phyloP scores from a whole-genome alignment of 441 rosid genomes.

The Eutrema salsugineum region DNA sequence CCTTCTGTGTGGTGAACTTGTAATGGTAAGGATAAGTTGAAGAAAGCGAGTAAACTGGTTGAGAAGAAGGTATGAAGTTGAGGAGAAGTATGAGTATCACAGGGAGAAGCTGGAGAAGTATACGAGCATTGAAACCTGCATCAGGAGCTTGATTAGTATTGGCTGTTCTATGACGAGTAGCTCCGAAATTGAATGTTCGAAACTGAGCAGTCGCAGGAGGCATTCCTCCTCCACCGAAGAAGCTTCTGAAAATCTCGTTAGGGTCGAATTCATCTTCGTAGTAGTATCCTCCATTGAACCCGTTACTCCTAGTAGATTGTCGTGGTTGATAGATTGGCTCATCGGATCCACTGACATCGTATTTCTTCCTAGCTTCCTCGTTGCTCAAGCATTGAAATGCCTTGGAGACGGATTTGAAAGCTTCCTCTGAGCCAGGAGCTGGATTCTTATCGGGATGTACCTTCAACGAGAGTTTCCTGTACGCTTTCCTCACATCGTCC shows the following conservation, averaged over 20 bases:
- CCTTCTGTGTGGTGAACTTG: conserved; percentile 64
- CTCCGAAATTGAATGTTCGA: conserved; percentile 58
- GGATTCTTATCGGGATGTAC: conserved; percentile 96
- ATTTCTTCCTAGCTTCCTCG: conserved; percentile 61
- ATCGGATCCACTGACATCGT: conserved; percentile 76
- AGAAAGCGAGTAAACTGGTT: conserved; percentile 68
- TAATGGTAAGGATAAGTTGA: conserved; percentile 74
- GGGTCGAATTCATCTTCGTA: conserved; percentile 84
- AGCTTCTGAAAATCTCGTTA: conserved; percentile 90
- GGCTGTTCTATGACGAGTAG: conserved; percentile 45
- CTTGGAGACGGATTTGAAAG: conserved; percentile 82
- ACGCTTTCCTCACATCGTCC: conserved; percentile 85
- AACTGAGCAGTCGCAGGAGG: conserved; percentile 68
- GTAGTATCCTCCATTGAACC: conserved; percentile 49
- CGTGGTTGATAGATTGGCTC: conserved; percentile 59
- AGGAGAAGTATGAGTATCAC: conserved; percentile 67
- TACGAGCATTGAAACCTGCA: conserved; percentile 64
- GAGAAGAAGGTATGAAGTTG: conserved; percentile 74
- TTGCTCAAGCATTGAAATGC: conserved; percentile 92
- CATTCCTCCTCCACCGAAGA: conserved; percentile 86
- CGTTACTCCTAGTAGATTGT: conserved; percentile 36
- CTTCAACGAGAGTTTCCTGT: conserved; percentile 79
- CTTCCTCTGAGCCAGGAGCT: conserved; percentile 95
- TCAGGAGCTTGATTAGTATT: conserved; percentile 34
- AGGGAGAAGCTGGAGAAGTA: conserved; percentile 79